Percentiles rank a stretch among this genome's conserved stretches.
phyloP scores from a whole-genome alignment of 768 basidiomycete genomes.

The Hypholoma fasciculare region DNA sequence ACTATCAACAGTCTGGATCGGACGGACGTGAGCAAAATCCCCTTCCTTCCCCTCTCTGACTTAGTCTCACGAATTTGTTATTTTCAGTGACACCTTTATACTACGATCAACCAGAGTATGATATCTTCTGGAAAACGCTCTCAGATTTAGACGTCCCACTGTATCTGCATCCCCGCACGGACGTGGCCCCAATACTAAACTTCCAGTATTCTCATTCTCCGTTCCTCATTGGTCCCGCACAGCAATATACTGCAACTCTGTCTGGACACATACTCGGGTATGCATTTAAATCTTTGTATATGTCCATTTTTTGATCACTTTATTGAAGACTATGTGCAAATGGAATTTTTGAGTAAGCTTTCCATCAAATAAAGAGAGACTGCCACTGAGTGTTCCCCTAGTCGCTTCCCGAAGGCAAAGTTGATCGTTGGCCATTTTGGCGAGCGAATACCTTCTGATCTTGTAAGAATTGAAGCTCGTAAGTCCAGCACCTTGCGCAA shows the following conservation, averaged over 20 bases:
- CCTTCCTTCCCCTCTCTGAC: background rate
- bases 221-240: constrained; percentile 31
- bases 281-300: background rate
- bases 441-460: constrained; percentile 43
- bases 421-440: constrained; percentile 45
- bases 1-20: constrained; percentile 43
- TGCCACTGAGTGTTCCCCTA: constrained; percentile 8
- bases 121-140: constrained; percentile 36
- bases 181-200: constrained; percentile 25
- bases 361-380: background rate
- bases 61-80: background rate
- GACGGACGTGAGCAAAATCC: constrained; percentile 29
- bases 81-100: constrained; percentile 31
- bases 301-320: too few species aligned
- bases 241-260: constrained; percentile 36
- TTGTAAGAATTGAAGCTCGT: constrained; percentile 41
- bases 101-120: constrained; percentile 37
- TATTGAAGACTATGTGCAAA: background rate
- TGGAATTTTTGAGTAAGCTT: constrained; percentile 2
- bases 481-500: constrained; percentile 4
- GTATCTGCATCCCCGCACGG: constrained; percentile 35
- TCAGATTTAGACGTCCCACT: constrained; percentile 36
- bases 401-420: constrained; percentile 41
- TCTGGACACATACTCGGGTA: constrained; percentile 39
- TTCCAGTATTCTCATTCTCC: constrained; percentile 29